Evolutionary conservation across 2,329 filamentous ascomycete genomes (phyloP).

Genomic region (Paecilomyces sp.): DNA sequence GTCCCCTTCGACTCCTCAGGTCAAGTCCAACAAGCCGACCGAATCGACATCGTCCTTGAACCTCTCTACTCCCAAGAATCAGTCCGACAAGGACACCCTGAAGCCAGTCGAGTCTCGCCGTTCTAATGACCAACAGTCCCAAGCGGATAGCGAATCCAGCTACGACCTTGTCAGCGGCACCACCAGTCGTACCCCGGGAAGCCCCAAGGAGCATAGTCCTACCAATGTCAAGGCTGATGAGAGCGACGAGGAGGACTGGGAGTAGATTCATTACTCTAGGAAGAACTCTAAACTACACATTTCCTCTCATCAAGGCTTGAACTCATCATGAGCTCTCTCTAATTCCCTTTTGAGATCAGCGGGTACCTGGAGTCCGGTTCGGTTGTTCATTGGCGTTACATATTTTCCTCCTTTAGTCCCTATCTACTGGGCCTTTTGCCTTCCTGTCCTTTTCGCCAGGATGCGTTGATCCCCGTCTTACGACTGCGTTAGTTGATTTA

Average conservation of each 20-base stretch:
- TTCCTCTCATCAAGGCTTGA: background rate
- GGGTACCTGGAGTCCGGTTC: background rate
- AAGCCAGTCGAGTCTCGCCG: constrained; percentile 60
- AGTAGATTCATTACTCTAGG: constrained; percentile 41
- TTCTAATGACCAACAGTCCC: constrained; percentile 83
- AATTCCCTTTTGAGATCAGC: background rate
- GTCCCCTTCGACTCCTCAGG: constrained; percentile 36
- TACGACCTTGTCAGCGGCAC: constrained; percentile 87
- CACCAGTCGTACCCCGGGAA: constrained; percentile 68
- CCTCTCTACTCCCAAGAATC: constrained; percentile 21
- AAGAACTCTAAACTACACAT: background rate
- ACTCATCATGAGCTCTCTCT: background rate
- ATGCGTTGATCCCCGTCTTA: background rate
- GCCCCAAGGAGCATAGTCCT: constrained; percentile 47
- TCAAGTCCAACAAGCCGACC: constrained; percentile 30
- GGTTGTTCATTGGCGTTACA: background rate
- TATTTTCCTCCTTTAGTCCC: background rate
- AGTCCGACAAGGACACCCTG: constrained; percentile 35
- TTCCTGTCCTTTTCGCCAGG: background rate
- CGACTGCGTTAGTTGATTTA: background rate
- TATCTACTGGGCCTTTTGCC: background rate
- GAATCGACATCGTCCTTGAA: constrained; percentile 15
- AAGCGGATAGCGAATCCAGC: constrained; percentile 88
- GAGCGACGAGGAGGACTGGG: constrained; percentile 71
- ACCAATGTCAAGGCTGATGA: constrained; percentile 41